These are phyloP conservation scores for Trichoderma guizhouense DNA, from an alignment of 2,329 filamentous ascomycete genomes.

Conservation along the genomic window DNA sequence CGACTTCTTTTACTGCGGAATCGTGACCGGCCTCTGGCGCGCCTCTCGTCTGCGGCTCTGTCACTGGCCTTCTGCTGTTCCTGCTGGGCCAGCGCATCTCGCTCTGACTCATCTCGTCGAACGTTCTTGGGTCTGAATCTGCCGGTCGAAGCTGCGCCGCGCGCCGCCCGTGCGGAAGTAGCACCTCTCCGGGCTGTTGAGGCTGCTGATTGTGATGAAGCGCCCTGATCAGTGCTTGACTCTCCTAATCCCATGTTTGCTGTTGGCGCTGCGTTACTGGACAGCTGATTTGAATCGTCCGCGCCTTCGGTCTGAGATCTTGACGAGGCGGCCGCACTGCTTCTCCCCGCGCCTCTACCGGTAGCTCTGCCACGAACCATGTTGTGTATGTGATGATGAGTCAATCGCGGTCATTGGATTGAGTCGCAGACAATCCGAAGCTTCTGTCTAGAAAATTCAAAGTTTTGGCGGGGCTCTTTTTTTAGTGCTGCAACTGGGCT, in stretches of 20 bases:
- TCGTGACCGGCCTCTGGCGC: slow-evolving; percentile 37
- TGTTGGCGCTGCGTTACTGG: slow-evolving; percentile 7
- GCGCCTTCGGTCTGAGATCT: slow-evolving; percentile 24
- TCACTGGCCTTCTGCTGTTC: slow-evolving; percentile 43
- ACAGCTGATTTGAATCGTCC: slow-evolving; percentile 14
- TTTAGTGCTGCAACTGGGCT: slow-evolving; percentile 22
- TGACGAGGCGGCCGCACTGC: slow-evolving; percentile 28
- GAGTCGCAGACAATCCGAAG: not conserved
- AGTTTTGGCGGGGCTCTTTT: slow-evolving; percentile 25
- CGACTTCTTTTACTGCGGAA: slow-evolving; percentile 43
- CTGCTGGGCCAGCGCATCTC: slow-evolving; percentile 44
- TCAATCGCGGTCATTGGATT: slow-evolving; percentile 11
- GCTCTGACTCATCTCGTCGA: slow-evolving; percentile 49
- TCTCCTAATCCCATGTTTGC: slow-evolving; percentile 22
- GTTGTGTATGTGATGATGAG: slow-evolving; percentile 3
- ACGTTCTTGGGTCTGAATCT: slow-evolving; percentile 49
- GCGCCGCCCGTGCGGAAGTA: slow-evolving; percentile 30
- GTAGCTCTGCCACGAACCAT: slow-evolving; percentile 36
- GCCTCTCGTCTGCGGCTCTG: slow-evolving; percentile 39
- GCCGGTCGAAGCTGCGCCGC: slow-evolving; percentile 33
- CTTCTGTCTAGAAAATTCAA: slow-evolving; percentile 22
- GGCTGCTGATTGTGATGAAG: slow-evolving; percentile 19
- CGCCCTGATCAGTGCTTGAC: slow-evolving; percentile 8
- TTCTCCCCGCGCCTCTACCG: slow-evolving; percentile 33
- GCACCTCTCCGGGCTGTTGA: slow-evolving; percentile 19